phyloP scores from a whole-genome alignment of 2,329 filamentous ascomycete genomes.

The Lizonia empirigonia region DNA sequence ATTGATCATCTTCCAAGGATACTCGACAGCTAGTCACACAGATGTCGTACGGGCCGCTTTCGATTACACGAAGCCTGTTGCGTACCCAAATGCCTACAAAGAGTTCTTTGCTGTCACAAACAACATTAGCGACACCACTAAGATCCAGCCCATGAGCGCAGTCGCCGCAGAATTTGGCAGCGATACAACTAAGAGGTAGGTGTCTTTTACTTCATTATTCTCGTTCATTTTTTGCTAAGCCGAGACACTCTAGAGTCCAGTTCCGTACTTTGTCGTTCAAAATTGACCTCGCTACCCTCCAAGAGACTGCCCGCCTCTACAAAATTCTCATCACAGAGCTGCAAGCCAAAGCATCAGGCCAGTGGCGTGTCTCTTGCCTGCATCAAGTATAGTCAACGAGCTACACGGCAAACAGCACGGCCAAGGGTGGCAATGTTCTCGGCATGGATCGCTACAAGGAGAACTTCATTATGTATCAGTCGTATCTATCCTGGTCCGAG shows the following conservation, averaged over 20 bases:
- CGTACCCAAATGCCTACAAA: slow-evolving; percentile 19
- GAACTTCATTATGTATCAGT: slow-evolving; percentile 25
- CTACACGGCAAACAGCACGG: slow-evolving; percentile 21
- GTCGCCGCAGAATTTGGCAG: slow-evolving; percentile 21
- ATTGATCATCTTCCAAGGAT: slow-evolving; percentile 18
- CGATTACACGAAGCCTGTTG: slow-evolving; percentile 24
- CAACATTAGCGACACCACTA: slow-evolving; percentile 25
- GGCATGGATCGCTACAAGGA: slow-evolving; percentile 31
- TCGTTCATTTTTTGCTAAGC: not conserved
- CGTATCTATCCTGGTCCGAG: slow-evolving; percentile 20
- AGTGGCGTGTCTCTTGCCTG: slow-evolving; percentile 20
- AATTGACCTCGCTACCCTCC: slow-evolving; percentile 27
- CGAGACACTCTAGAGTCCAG: slow-evolving; percentile 10
- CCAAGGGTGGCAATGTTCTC: slow-evolving; percentile 49
- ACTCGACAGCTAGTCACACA: slow-evolving; percentile 18
- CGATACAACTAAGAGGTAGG: slow-evolving; percentile 14
- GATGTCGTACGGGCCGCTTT: slow-evolving; percentile 18
- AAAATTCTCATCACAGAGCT: slow-evolving; percentile 20
- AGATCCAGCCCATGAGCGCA: slow-evolving; percentile 22
- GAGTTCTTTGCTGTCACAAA: slow-evolving; percentile 23
- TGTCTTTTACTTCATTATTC: not conserved
- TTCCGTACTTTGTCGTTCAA: slow-evolving; percentile 31
- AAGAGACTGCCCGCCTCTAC: slow-evolving; percentile 36
- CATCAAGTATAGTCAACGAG: slow-evolving; percentile 16
- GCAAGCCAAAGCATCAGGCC: slow-evolving; percentile 38